Evolutionary conservation across 2,329 filamentous ascomycete species (phyloP).

Genomic region (Fusarium sp.): DNA sequence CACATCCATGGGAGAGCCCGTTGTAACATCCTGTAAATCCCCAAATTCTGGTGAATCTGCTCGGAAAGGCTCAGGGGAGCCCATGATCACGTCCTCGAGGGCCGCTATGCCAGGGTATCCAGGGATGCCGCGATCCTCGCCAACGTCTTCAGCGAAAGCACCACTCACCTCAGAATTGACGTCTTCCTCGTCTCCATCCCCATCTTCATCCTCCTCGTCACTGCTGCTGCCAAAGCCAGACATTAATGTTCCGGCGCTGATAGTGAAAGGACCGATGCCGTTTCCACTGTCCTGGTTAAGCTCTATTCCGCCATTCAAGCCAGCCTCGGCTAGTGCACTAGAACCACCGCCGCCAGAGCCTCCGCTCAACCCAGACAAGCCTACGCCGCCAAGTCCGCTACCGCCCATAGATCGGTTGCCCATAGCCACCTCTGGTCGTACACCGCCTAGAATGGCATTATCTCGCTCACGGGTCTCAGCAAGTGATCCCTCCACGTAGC

Average conservation of each 20-base stretch:
- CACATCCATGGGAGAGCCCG: constrained; percentile 45
- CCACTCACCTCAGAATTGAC: constrained; percentile 76
- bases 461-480: constrained; percentile 95
- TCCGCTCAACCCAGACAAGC: constrained; percentile 62
- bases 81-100: constrained; percentile 53
- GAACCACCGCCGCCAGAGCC: constrained; percentile 63
- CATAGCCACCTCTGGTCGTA: constrained; percentile 90
- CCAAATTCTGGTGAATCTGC: constrained; percentile 43
- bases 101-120: constrained; percentile 49
- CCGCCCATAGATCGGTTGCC: constrained; percentile 77
- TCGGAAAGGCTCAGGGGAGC: constrained; percentile 50
- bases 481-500: constrained; percentile 93
- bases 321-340: constrained; percentile 83
- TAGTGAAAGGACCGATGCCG: constrained; percentile 79
- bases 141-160: constrained; percentile 55
- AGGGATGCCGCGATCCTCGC: constrained; percentile 45
- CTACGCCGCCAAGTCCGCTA: constrained; percentile 64
- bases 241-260: constrained; percentile 81
- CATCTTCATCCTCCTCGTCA: constrained; percentile 96
- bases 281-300: constrained; percentile 74
- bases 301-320: constrained; percentile 83
- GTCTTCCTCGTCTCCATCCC: constrained; percentile 86
- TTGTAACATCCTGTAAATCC: constrained; percentile 34
- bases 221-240: constrained; percentile 96
- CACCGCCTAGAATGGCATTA: constrained; percentile 97